Conservation (phyloP, 176 grass and related monocot species). For the Eleusine indica region DNA sequence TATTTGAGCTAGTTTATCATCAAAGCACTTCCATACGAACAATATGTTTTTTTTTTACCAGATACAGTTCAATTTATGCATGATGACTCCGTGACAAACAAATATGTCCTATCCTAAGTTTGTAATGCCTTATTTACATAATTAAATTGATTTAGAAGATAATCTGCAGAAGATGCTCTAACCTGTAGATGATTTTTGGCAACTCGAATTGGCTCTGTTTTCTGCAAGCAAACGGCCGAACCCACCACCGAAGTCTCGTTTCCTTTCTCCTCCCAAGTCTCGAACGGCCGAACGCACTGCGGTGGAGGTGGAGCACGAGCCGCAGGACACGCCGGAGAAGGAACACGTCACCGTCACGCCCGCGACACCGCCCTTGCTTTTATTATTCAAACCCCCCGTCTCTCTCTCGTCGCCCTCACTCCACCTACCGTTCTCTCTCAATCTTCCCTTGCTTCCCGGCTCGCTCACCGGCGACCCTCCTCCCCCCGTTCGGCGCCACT, state of each 20-base stretch:
- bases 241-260: background rate
- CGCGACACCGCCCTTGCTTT: slow-evolving; percentile 29
- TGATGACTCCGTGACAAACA: background rate
- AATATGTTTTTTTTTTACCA: background rate
- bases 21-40: background rate
- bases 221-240: background rate
- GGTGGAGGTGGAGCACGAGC: background rate
- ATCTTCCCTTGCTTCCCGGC: slow-evolving; percentile 3
- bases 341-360: slow-evolving; percentile 48
- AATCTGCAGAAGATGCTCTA: too few relatives aligned
- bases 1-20: too few relatives aligned
- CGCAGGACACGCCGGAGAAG: background rate
- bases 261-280: background rate
- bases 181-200: too few relatives aligned
- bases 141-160: too few relatives aligned
- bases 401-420: slow-evolving; percentile 2
- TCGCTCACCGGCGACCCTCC: background rate
- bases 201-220: background rate
- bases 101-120: too few relatives aligned
- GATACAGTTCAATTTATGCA: background rate
- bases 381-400: slow-evolving; percentile 44
- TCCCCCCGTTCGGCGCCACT: background rate
- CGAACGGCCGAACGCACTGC: slow-evolving; percentile 18
- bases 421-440: slow-evolving; percentile 42
- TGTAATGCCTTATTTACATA: too few relatives aligned